phyloP scores from a whole-genome alignment of 2,329 filamentous ascomycete genomes.

The Botryotinia narcissicola region DNA sequence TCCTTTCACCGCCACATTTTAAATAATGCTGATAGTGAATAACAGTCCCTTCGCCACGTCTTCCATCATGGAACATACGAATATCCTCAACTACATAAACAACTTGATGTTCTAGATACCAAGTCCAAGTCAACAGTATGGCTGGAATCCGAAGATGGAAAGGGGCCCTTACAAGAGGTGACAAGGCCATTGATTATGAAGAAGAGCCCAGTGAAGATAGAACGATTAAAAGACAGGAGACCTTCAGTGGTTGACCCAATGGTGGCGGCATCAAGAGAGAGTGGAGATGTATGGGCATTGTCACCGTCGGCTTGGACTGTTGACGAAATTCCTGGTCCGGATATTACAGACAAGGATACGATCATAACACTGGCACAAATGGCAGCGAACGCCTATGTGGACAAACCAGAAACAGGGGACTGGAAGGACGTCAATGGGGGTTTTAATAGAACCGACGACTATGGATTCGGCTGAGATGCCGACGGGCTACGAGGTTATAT shows the following conservation, averaged over 20 bases:
- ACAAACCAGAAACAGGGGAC: slow-evolving; percentile 66
- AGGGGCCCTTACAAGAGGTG: slow-evolving; percentile 46
- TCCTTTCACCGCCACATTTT: not conserved
- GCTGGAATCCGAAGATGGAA: slow-evolving; percentile 58
- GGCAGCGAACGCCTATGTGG: slow-evolving; percentile 85
- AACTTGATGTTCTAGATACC: slow-evolving; percentile 63
- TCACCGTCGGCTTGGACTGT: slow-evolving; percentile 74
- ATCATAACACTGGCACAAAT: slow-evolving; percentile 83
- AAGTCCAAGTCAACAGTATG: slow-evolving; percentile 55
- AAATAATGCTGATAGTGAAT: slow-evolving; percentile 23
- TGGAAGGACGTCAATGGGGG: slow-evolving; percentile 78
- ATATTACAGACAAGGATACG: slow-evolving; percentile 81
- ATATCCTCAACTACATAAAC: slow-evolving; percentile 74
- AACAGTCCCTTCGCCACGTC: slow-evolving; percentile 73
- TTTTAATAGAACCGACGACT: slow-evolving; percentile 81
- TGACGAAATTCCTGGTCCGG: slow-evolving; percentile 74
- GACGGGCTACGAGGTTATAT: slow-evolving; percentile 91
- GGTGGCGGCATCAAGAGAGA: slow-evolving; percentile 67
- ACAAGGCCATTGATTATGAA: slow-evolving; percentile 56
- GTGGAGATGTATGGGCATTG: slow-evolving; percentile 65
- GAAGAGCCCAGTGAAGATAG: slow-evolving; percentile 67
- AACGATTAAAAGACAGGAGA: slow-evolving; percentile 77
- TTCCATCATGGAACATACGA: slow-evolving; percentile 85
- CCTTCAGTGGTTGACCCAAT: slow-evolving; percentile 75
- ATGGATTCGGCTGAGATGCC: slow-evolving; percentile 87